Evolutionary conservation across 2,329 filamentous ascomycete species (phyloP), one percentile per base, ranked within the genome.

Genomic region (Talaromyces sp.): DNA sequence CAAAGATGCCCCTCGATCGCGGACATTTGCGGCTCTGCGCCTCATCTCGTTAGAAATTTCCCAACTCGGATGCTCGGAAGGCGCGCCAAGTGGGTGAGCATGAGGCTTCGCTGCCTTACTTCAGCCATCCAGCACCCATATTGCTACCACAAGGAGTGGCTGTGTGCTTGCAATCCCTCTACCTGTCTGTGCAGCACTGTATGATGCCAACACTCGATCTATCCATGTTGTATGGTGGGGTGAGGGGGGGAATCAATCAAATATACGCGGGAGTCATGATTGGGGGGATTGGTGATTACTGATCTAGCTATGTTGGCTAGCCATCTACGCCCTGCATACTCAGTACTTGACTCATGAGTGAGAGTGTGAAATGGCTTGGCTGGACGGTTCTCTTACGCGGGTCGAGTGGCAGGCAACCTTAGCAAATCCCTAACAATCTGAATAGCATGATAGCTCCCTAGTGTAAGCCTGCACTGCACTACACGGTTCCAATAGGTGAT

Each of bases 1-100:
- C 27, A 39, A 33, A 33, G 16, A 27, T 22, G 22, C n/a, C 13
- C 27, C 59, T 39, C 24, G 10, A 50, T 14, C 19, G 13, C 48
- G 33, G 19, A 3, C 11, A 61, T 13, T 16, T 45, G 48, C 27
- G 35, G 47, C 48, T 52, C 37, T 43, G 50, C 33, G 45, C 35
- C 35, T 24, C 14, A 56, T 45, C 60, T 62, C 60, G 60, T 62
- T 56, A 35, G 60, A 62, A 43, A 62, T 56, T 62, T 43, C 60
- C 48, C 37, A 31, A 33, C 45, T 56, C 60, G 60, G 60, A 19
- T 35, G 33, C n/a, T 27, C n/a, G 27, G 56, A 59, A 2, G 9
- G 22, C 13, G 22, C 13, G 56, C 56, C 16, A 59, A 59, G 37
- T 31, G 56, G 56, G 37, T n/a, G 19, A 45, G 16, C 14, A 3